Evolutionary conservation across 495 filamentous ascomycete genomes (phyloP).

Genomic region (Trichoderma orchidacearum): DNA sequence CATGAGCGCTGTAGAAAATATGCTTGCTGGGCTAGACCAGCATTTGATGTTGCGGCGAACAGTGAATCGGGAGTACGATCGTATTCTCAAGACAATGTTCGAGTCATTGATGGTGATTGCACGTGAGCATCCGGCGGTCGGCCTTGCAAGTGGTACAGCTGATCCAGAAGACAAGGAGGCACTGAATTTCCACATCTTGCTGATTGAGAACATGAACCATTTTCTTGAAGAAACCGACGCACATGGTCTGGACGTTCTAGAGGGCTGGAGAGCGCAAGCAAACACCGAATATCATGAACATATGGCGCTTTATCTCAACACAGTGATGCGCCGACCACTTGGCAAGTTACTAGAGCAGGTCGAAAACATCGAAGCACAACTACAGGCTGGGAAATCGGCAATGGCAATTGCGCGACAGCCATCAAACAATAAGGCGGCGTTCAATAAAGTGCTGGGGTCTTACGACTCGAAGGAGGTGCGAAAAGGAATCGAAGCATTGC

Average conservation of each 20-base stretch:
- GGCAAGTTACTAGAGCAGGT: constrained; percentile 85
- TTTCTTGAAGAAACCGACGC: constrained; percentile 83
- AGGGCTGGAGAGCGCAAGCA: constrained; percentile 68
- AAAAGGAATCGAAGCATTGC: constrained; percentile 71
- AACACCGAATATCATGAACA: constrained; percentile 74
- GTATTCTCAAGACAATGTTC: constrained; percentile 92
- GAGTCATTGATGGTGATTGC: constrained; percentile 92
- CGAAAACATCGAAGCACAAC: constrained; percentile 64
- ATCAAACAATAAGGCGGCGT: constrained; percentile 62
- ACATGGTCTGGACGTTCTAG: constrained; percentile 57
- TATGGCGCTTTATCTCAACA: constrained; percentile 70
- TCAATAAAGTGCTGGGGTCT: constrained; percentile 68
- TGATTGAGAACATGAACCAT: constrained; percentile 98
- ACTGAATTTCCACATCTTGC: constrained; percentile 88
- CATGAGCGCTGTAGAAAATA: constrained; percentile 64
- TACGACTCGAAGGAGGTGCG: constrained; percentile 75
- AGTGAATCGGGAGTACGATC: constrained; percentile 76
- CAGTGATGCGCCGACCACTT: constrained; percentile 77
- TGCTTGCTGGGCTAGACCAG: constrained; percentile 47
- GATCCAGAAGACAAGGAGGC: constrained; percentile 86
- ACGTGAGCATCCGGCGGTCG: constrained; percentile 67
- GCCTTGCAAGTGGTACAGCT: constrained; percentile 25
- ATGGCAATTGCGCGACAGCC: constrained; percentile 51
- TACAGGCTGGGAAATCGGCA: constrained; percentile 32
- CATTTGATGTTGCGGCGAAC: constrained; percentile 53